Percentiles rank a stretch among this genome's conserved stretches.
phyloP scores from a whole-genome alignment of 140 eudicot genomes.

The Bidens hawaiensis region DNA sequence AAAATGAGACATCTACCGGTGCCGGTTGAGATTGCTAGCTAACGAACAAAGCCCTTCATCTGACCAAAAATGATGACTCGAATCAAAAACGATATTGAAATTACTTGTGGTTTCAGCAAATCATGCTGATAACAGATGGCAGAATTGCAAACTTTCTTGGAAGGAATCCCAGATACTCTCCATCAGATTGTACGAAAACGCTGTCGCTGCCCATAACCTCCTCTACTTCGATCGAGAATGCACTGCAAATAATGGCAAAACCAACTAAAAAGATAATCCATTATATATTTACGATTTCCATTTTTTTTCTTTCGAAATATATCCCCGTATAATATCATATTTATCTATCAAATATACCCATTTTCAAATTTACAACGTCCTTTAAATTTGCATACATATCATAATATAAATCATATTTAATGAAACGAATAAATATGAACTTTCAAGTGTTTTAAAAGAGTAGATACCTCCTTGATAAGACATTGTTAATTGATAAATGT shows the following conservation, averaged over 20 bases:
- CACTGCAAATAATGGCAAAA: constrained; percentile 39
- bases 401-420: no score
- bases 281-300: neutral
- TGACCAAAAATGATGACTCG: neutral
- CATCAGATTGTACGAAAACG: constrained; percentile 86
- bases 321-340: no score
- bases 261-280: neutral
- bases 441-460: neutral
- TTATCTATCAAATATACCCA: no score
- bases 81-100: neutral
- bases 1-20: neutral
- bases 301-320: no score
- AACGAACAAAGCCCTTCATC: neutral
- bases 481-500: constrained; percentile 77
- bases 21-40: neutral
- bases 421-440: no score
- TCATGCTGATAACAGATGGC: constrained; percentile 79
- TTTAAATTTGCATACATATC: no score
- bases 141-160: constrained; percentile 70
- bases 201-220: constrained; percentile 41
- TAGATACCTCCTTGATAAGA: constrained; percentile 73
- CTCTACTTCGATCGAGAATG: constrained; percentile 71
- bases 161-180: constrained; percentile 87
- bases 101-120: constrained; percentile 32
- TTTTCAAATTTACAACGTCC: no score